These are phyloP conservation scores for Aristolochia fimbriata DNA, from an alignment of 164 flowering plant genomes.

Conservation along the genomic window DNA sequence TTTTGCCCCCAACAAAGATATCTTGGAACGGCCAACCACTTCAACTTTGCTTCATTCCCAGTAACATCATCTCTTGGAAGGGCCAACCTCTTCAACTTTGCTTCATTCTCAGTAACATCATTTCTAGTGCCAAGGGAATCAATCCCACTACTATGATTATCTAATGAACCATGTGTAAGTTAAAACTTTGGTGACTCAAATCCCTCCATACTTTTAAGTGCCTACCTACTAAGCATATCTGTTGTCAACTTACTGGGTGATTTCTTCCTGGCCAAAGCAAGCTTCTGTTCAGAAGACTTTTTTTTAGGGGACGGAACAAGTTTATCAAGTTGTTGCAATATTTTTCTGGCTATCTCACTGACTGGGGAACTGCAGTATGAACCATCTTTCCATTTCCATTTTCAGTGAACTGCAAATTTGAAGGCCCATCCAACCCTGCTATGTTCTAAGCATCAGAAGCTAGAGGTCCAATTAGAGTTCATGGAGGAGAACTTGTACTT, in stretches of 20 bases:
- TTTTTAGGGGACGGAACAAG: slow-evolving; percentile 46
- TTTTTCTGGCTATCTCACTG: slow-evolving; percentile 61
- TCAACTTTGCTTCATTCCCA: slow-evolving; percentile 20
- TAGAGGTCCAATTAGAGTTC: slow-evolving; percentile 8
- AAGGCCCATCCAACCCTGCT: slow-evolving; percentile 4
- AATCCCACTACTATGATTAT: slow-evolving; percentile 7
- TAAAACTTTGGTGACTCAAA: slow-evolving; percentile 44
- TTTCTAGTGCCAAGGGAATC: slow-evolving; percentile 12
- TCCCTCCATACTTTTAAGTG: slow-evolving; percentile 63
- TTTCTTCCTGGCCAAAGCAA: slow-evolving; percentile 28
- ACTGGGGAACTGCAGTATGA: slow-evolving; percentile 53
- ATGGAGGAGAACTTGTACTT: slow-evolving; percentile 16
- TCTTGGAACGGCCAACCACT: slow-evolving; percentile 25
- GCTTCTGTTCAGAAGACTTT: slow-evolving; percentile 42
- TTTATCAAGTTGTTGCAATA: slow-evolving; percentile 69
- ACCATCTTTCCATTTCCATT: slow-evolving; percentile 18
- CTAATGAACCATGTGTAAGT: slow-evolving; percentile 11
- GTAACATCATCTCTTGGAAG: slow-evolving; percentile 10
- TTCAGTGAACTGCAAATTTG: slow-evolving; percentile 16
- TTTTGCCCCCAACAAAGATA: too few species aligned
- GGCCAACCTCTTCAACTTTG: slow-evolving; percentile 31
- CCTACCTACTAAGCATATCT: slow-evolving; percentile 49
- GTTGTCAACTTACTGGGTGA: slow-evolving; percentile 44
- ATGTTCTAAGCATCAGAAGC: slow-evolving; percentile 20
- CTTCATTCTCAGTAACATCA: slow-evolving; percentile 16